A percentile compares a stretch with the other conserved stretches of the same genome.
These are phyloP conservation scores for Hygrophoropsis aurantiaca DNA, from an alignment of 768 basidiomycete species.

Conservation along the genomic window DNA sequence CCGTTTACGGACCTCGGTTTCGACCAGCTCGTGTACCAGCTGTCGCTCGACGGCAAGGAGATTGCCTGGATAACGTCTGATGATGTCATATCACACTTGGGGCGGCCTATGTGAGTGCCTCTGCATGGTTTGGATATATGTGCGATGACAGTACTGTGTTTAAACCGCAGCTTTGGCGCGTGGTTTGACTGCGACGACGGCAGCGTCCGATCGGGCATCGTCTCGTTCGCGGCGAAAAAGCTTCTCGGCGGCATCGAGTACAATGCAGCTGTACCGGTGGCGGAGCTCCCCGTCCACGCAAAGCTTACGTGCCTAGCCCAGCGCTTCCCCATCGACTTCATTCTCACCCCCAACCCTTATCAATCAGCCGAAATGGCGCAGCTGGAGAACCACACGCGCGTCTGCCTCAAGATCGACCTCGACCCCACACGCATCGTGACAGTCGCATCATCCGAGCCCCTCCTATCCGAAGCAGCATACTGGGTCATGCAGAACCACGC, in stretches of 20 bases:
- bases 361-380: conserved; percentile 19
- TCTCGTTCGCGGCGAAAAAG: conserved; percentile 12
- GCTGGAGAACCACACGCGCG: conserved; percentile 32
- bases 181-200: conserved; percentile 8
- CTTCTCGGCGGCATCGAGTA: conserved; percentile 8
- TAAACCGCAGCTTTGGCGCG: conserved; percentile 8
- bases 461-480: conserved; percentile 28
- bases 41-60: neutral
- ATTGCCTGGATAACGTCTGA: conserved; percentile 13
- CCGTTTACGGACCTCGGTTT: conserved; percentile 14
- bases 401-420: conserved; percentile 16
- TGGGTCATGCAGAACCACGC: conserved; percentile 6
- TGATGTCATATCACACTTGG: conserved; percentile 16
- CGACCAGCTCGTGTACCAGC: conserved; percentile 19
- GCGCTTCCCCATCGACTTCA: conserved; percentile 30
- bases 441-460: conserved; percentile 24
- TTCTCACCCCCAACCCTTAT: conserved; percentile 12
- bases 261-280: neutral
- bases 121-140: too few species aligned
- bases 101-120: conserved; percentile 24
- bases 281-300: conserved; percentile 3
- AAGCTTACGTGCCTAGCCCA: conserved; percentile 20
- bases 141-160: too few species aligned
- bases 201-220: conserved; percentile 10
- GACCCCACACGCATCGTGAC: conserved; percentile 20